Conservation (phyloP, 2,329 filamentous ascomycete species). For the Calonectria crousiana region DNA sequence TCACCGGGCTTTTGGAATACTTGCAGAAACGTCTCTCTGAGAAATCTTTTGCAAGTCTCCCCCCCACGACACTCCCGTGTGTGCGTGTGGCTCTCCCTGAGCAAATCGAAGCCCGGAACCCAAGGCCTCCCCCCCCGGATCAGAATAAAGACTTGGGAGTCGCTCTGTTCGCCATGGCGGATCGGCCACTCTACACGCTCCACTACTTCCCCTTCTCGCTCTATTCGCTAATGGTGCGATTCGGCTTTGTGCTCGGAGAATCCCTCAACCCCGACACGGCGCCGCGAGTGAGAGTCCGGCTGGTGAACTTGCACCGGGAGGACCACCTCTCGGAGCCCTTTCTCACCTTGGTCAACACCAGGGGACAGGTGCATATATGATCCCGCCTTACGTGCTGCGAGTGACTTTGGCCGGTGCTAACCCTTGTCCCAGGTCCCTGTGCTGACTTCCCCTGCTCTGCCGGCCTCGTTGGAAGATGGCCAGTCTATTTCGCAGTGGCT, state of each 20-base stretch:
- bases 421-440: slow-evolving; percentile 40
- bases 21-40: neutral
- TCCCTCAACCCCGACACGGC: slow-evolving; percentile 40
- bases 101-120: neutral
- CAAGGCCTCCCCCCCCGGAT: neutral
- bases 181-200: slow-evolving; percentile 40
- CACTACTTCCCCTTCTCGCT: slow-evolving; percentile 48
- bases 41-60: neutral
- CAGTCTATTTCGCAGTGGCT: slow-evolving; percentile 46
- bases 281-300: slow-evolving; percentile 39
- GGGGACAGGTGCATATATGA: slow-evolving; percentile 43
- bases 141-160: neutral
- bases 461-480: slow-evolving; percentile 42
- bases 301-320: slow-evolving; percentile 43
- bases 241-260: slow-evolving; percentile 43
- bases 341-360: slow-evolving; percentile 43
- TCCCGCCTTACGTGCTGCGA: neutral
- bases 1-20: slow-evolving; percentile 7
- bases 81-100: neutral
- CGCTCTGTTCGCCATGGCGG: slow-evolving; percentile 28
- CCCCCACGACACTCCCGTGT: neutral
- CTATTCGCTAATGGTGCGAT: slow-evolving; percentile 48
- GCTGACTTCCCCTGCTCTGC: slow-evolving; percentile 42
- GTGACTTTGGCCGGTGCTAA: neutral
- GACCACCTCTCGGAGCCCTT: slow-evolving; percentile 46